Conservation (phyloP, 2,329 filamentous ascomycete species). For the Fusarium heterosporum region DNA sequence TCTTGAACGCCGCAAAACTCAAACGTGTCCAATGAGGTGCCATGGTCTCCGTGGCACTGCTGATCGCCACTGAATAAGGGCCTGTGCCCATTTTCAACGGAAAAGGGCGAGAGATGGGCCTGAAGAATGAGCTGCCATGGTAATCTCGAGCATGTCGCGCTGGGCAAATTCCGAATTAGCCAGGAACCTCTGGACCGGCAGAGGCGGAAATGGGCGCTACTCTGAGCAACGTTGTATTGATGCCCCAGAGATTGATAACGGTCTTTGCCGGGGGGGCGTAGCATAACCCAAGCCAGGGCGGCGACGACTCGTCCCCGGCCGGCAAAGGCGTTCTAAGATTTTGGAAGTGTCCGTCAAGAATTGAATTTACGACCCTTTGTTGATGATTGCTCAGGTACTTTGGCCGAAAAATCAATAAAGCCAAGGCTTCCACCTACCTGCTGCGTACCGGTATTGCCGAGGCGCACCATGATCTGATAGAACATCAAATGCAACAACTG, state of each 20-base stretch:
- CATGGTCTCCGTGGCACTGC: neutral
- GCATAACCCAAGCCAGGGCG: neutral
- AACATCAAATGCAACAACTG: constrained; percentile 5
- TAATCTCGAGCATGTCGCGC: neutral
- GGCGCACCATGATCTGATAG: constrained; percentile 30
- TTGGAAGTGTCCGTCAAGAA: neutral
- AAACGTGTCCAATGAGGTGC: constrained; percentile 5
- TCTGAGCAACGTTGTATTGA: constrained; percentile 28
- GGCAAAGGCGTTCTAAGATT: neutral
- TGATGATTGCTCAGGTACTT: neutral
- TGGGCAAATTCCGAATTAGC: constrained; percentile 15
- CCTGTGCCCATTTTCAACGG: neutral
- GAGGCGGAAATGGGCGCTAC: constrained; percentile 1
- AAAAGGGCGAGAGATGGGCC: constrained; percentile 13
- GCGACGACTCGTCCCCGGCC: neutral
- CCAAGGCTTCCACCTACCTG: constrained; percentile 17
- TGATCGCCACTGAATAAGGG: constrained; percentile 19
- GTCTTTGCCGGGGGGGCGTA: constrained; percentile 28
- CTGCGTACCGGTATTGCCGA: constrained; percentile 28
- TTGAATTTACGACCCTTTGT: constrained; percentile 1
- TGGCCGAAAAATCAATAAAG: constrained; percentile 32
- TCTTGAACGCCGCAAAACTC: neutral
- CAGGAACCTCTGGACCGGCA: constrained; percentile 19
- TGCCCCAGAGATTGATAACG: constrained; percentile 23
- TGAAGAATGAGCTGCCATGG: neutral